Conservation (phyloP, 805 yeast species). For the Metschnikowia corniflorae region DNA sequence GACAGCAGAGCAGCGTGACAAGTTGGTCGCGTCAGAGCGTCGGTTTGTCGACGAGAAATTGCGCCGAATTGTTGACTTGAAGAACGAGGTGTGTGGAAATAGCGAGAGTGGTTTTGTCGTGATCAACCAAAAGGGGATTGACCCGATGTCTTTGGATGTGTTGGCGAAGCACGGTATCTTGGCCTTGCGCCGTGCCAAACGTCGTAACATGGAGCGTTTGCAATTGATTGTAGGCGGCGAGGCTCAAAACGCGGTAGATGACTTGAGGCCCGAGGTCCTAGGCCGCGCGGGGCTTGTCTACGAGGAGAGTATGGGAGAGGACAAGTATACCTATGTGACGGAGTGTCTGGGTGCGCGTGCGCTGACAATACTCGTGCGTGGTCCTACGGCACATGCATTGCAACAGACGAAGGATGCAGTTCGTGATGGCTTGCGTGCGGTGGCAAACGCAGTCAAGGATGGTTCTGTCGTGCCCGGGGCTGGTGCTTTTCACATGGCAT, state of each 20-base stretch:
- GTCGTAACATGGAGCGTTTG: conserved; percentile 98
- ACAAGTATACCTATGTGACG: conserved; percentile 93
- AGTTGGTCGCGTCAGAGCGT: conserved; percentile 89
- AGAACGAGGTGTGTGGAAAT: conserved; percentile 86
- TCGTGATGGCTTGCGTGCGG: conserved; percentile 94
- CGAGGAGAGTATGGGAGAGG: conserved; percentile 94
- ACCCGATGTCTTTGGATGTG: conserved; percentile 94
- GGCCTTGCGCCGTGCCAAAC: conserved; percentile 95
- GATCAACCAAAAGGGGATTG: conserved; percentile 97
- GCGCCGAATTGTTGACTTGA: conserved; percentile 85
- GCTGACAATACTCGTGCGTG: conserved; percentile 88
- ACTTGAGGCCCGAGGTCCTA: conserved; percentile 69
- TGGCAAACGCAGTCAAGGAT: conserved; percentile 86
- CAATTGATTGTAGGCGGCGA: conserved; percentile 96
- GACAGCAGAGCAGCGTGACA: conserved; percentile 92
- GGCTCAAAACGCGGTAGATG: conserved; percentile 97
- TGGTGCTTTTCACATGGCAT: conserved; percentile 90
- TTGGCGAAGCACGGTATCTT: conserved; percentile 89
- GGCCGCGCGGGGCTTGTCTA: conserved; percentile 90
- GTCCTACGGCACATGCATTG: conserved; percentile 84
- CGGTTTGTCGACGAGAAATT: conserved; percentile 92
- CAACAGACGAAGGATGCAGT: conserved; percentile 96
- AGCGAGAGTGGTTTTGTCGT: conserved; percentile 80
- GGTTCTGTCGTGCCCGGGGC: conserved; percentile 90
- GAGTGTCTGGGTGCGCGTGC: conserved; percentile 86